phyloP scores from a whole-genome alignment of 345 rosid species.

The Eucalyptus decipiens region DNA sequence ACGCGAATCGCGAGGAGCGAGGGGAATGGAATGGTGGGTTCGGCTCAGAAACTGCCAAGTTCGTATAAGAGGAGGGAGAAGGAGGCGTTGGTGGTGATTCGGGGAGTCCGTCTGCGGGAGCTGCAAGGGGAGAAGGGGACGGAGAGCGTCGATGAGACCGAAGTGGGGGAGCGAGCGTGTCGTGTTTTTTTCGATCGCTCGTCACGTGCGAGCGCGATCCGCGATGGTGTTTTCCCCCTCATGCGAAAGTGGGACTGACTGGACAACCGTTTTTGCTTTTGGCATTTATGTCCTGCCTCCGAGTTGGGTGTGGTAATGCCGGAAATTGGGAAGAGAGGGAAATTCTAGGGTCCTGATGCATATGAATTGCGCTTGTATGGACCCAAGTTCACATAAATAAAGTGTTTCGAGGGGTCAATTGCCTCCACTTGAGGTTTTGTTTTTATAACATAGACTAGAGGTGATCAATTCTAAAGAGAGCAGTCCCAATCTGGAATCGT shows the following conservation, averaged over 20 bases:
- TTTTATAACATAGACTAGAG: too few species aligned
- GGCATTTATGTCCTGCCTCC: not conserved
- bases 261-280: not conserved
- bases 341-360: accelerated
- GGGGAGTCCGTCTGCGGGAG: not conserved
- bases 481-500: accelerated
- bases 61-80: not conserved
- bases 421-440: not conserved
- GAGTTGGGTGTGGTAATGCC: not conserved
- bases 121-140: not conserved
- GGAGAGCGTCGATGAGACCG: not conserved
- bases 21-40: not conserved
- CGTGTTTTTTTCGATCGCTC: not conserved
- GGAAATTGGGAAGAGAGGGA: not conserved
- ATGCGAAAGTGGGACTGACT: not conserved
- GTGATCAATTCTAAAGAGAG: too few species aligned
- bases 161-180: not conserved
- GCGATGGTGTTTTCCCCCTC: not conserved
- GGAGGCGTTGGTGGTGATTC: not conserved
- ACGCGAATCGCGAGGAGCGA: not conserved
- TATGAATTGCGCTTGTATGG: not conserved
- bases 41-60: not conserved
- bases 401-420: accelerated
- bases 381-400: not conserved
- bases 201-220: not conserved